Evolutionary conservation across 345 rosid genomes (phyloP).

Genomic region (Camelina laxa): DNA sequence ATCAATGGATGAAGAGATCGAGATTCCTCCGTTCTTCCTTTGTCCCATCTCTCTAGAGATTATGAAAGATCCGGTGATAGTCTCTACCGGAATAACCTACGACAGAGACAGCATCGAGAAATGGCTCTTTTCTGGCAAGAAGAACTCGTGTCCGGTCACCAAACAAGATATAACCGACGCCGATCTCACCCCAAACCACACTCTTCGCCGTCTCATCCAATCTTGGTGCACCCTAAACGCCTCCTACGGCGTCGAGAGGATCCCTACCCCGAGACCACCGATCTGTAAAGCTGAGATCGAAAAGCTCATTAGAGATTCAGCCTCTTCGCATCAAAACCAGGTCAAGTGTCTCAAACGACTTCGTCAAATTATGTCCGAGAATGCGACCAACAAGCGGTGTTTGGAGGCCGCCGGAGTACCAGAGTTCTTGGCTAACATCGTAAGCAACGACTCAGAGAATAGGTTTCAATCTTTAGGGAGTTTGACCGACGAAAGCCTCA

Average conservation of each 20-base stretch:
- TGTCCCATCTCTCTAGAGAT: conserved; percentile 77
- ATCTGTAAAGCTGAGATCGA: conserved; percentile 58
- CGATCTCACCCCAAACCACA: conserved; percentile 87
- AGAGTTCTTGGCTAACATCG: conserved; percentile 61
- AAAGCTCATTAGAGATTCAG: conserved; percentile 59
- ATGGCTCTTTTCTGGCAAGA: conserved; percentile 64
- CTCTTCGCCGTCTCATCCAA: conserved; percentile 83
- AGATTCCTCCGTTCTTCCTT: conserved; percentile 64
- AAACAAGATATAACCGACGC: conserved; percentile 59
- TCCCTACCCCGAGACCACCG: conserved; percentile 88
- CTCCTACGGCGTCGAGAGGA: conserved; percentile 74
- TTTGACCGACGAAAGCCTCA: conserved; percentile 62
- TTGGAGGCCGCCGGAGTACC: conserved; percentile 73
- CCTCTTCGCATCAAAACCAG: conserved; percentile 52
- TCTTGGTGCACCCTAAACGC: conserved; percentile 94
- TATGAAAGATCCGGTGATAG: conserved; percentile 78
- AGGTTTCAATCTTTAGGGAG: conserved; percentile 38
- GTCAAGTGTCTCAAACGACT: conserved; percentile 59
- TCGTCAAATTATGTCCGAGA: conserved; percentile 58
- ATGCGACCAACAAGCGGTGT: conserved; percentile 64
- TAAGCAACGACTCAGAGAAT: conserved; percentile 27
- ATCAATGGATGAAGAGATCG: conserved; percentile 63
- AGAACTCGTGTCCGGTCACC: conserved; percentile 68
- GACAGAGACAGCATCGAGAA: conserved; percentile 71
- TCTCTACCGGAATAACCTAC: conserved; percentile 70